Base-by-base conservation (phyloP, 805 yeast genomes). In the Wickerhamomyces hampshirensis region DNA sequence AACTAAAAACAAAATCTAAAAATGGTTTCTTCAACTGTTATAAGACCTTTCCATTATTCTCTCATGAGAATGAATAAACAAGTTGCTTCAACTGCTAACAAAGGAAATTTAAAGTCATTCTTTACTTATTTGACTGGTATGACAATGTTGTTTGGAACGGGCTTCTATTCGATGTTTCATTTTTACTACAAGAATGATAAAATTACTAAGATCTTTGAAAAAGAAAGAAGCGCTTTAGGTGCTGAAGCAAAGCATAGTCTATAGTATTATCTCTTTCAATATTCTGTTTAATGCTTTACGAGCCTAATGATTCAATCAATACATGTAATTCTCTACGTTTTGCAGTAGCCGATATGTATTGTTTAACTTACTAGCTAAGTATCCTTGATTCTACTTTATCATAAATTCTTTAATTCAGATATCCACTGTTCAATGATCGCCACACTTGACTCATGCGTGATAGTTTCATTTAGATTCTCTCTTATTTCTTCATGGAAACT, bases 381-480 rank as follows among this genome's bases (percentile, higher is more conserved):
- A n/a, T n/a, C n/a, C n/a, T 21, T 21, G 11, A 8, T 8, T 11
- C 7, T 21, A 21, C 7, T 21, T 11, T 8, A 13, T 42, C 28
- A 43, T 27, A 48, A 39, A 18, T 50, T 45, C 16, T 49, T 40
- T 27, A 62, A 51, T 33, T 65, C 67, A 5, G 53, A 48, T 11
- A 64, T 38, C 66, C 69, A 68, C 18, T 47, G 38, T 12, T 37
- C 33, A 19, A 68, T 32, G 29, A 48, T 48, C 2, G 37, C 30
- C 35, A 46, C 50, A 0, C 69, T 59, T 26, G 52, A 53, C 26
- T 53, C 50, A 38, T 66, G 66, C 5, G 56, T 44, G 12, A 63
- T 42, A 9, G 55, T 58, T 26, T 50, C 45, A 17, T 50, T 51
- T 31, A 71, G 56, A 5, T 61, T 62, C 23, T 55, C 53, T 23